Evolutionary conservation across 2,329 filamentous ascomycete genomes (phyloP), one percentile per base, ranked within the genome.

Genomic region (Colletotrichum melonis): DNA sequence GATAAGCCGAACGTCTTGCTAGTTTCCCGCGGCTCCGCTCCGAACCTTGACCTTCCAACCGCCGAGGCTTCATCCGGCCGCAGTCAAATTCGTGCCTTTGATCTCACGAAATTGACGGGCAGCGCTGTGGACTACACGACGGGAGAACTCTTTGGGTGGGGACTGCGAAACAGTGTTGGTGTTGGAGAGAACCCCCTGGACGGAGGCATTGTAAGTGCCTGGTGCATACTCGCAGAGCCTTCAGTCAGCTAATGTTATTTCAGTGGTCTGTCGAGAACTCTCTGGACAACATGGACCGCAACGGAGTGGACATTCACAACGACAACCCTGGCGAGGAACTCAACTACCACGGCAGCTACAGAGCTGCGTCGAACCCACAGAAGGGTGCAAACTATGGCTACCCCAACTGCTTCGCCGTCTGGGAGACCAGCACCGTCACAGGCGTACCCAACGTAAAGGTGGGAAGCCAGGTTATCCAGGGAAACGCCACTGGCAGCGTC

Each of bases 301-400:
- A 86, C 63, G 88, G 88, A 14, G 76, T 85, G 28, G 90, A 93
- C 74, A 87, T 94, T 58, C 90, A 93, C 76, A 81, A 89, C 73
- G 86, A 93, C 76, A 95, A 95, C 77, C 93, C 93, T 0, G 93
- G 87, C 24, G 93, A 95, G 79, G 92, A 95, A 81, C 82, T 95
- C 79, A 94, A 95, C 81, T 94, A 90, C 80, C 90, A 93, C 73
- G 92, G 93, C 8, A 88, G 86, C 73, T 83, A 93, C 67, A 79
- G 35, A 28, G 76, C 73, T 3, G 76, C 77, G 5, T 16, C 81
- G 54, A 83, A 85, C n/a, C 75, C 82, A 30, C 72, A 77, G 24
- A 78, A 76, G 9, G 76, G 74, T 5, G 76, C 87, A 72, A 80
- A 76, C 56, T 76, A 71, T 38, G 16, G 74, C 55, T 74, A 76